These are phyloP conservation scores for Marvania coccoides DNA, from an alignment of 139 green algal species.

Conservation along the genomic window DNA sequence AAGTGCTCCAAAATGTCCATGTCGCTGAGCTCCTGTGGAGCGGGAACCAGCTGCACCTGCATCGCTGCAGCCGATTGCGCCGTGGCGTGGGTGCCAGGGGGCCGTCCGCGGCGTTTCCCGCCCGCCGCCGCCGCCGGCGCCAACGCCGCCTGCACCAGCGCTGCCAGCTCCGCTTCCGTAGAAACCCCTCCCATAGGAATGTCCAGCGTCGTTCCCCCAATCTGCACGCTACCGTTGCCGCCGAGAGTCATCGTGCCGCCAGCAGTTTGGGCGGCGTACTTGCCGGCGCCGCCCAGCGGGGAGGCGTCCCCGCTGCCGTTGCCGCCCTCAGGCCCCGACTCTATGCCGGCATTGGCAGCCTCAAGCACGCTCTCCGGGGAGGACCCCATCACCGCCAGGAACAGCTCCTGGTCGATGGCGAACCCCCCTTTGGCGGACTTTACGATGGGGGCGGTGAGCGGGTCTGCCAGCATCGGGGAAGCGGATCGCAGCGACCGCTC, in stretches of 20 bases:
- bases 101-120: not conserved
- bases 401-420: not conserved
- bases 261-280: no score
- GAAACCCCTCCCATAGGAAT: no score
- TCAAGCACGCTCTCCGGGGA: not conserved
- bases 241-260: no score
- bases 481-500: not conserved
- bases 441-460: conserved; percentile 1
- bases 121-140: not conserved
- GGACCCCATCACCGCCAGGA: not conserved
- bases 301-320: not conserved
- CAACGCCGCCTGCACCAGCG: not conserved
- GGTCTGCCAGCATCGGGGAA: not conserved
- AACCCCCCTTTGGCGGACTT: not conserved
- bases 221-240: no score
- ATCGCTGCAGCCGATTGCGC: not conserved
- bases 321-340: not conserved
- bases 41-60: not conserved
- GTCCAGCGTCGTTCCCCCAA: no score
- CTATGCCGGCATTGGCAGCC: not conserved
- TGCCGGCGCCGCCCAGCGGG: no score
- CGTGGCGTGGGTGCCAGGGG: not conserved
- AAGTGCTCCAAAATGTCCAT: conserved; percentile 6
- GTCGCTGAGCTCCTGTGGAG: not conserved
- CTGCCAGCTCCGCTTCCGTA: not conserved